Evolutionary conservation across 345 rosid genomes (phyloP).

Genomic region (Turnera subulata): DNA sequence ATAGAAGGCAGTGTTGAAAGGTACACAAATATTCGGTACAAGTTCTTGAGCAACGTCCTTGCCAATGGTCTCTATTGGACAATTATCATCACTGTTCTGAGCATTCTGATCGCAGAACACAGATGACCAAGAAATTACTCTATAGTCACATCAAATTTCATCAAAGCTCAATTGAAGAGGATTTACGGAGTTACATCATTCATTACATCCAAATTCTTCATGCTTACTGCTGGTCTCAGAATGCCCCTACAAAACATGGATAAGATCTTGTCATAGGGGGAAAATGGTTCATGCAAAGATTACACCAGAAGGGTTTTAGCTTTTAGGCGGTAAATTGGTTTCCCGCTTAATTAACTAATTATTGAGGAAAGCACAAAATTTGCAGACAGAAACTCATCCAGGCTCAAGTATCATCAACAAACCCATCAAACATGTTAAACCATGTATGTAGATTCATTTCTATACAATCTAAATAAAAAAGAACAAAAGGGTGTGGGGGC

Average conservation of each 20-base stretch:
- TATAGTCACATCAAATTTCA: slow-evolving; percentile 4
- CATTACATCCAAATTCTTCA: slow-evolving; percentile 53
- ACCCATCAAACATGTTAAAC: not conserved
- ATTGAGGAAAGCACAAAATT: too few relatives aligned
- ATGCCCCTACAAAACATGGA: slow-evolving; percentile 68
- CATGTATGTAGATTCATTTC: not conserved
- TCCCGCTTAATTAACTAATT: too few relatives aligned
- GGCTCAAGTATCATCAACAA: too few relatives aligned
- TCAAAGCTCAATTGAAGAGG: slow-evolving; percentile 17
- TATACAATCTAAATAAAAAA: not conserved
- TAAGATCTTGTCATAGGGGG: slow-evolving; percentile 1
- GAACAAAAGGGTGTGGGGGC: not conserved
- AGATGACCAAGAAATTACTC: slow-evolving; percentile 8
- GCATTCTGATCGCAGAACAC: slow-evolving; percentile 66
- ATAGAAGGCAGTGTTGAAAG: slow-evolving; percentile 66
- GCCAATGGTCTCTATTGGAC: slow-evolving; percentile 64
- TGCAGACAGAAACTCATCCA: too few relatives aligned
- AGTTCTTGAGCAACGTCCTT: slow-evolving; percentile 50
- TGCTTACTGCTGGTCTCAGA: slow-evolving; percentile 74
- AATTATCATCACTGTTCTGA: slow-evolving; percentile 59
- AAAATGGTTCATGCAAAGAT: not conserved
- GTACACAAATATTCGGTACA: slow-evolving; percentile 54
- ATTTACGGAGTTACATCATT: slow-evolving; percentile 44
- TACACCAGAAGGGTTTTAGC: too few relatives aligned
- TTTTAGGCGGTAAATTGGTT: too few relatives aligned